These are phyloP conservation scores for Aspergillus pseudoviridinutans DNA, from an alignment of 2,329 filamentous ascomycete species.

Conservation along the genomic window DNA sequence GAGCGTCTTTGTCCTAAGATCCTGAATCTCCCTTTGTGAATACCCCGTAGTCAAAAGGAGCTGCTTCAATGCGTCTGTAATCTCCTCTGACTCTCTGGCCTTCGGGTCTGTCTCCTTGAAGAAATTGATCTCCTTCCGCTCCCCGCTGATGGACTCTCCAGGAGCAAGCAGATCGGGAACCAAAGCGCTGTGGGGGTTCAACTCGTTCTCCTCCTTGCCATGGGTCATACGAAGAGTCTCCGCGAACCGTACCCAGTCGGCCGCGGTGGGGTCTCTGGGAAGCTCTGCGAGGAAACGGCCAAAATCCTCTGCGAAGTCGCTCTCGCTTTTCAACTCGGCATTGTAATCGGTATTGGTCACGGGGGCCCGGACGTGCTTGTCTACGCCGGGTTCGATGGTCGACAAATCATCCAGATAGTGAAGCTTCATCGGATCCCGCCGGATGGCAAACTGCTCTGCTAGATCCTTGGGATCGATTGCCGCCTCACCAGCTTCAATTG, in stretches of 20 bases:
- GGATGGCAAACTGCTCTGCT: constrained; percentile 65
- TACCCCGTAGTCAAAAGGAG: constrained; percentile 57
- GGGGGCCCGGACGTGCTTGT: constrained; percentile 58
- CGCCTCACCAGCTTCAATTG: constrained; percentile 75
- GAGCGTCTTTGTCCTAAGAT: constrained; percentile 66
- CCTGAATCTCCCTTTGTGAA: constrained; percentile 43
- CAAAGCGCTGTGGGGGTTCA: constrained; percentile 47
- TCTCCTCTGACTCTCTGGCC: constrained; percentile 26
- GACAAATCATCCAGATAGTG: constrained; percentile 81
- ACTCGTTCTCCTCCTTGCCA: constrained; percentile 48
- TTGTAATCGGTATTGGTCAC: constrained; percentile 52
- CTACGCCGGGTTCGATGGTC: constrained; percentile 70
- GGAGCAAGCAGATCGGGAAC: constrained; percentile 50
- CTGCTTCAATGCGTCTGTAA: constrained; percentile 43
- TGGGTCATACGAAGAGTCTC: constrained; percentile 49
- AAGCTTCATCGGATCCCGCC: constrained; percentile 67
- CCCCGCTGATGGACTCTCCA: constrained; percentile 32
- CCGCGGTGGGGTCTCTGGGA: constrained; percentile 47
- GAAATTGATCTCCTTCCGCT: constrained; percentile 23
- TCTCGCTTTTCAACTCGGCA: constrained; percentile 58
- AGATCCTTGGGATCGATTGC: constrained; percentile 73
- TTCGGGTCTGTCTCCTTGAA: constrained; percentile 26
- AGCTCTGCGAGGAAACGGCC: constrained; percentile 46
- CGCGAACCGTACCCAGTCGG: constrained; percentile 41
- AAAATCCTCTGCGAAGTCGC: constrained; percentile 60